Evolutionary conservation across 352 stramenopile species (phyloP).

Genomic region (Globisporangium spinosum): DNA sequence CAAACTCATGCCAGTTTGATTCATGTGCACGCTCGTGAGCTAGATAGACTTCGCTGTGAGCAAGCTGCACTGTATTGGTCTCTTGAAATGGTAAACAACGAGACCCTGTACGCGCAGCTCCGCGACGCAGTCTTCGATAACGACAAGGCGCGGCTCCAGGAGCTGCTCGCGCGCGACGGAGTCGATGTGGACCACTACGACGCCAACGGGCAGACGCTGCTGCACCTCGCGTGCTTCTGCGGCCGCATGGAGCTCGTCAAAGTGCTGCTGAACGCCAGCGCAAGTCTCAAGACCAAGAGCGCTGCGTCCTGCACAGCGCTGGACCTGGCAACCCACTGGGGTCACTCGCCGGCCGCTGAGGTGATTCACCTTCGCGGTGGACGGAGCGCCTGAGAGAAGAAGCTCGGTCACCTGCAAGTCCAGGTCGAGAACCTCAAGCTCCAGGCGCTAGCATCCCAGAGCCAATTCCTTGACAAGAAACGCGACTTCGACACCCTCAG

Average conservation of each 20-base stretch:
- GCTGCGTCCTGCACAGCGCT: constrained; percentile 61
- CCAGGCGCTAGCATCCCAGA: constrained; percentile 27
- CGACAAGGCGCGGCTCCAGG: constrained; percentile 37
- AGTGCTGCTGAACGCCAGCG: constrained; percentile 47
- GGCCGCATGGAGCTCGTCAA: constrained; percentile 63
- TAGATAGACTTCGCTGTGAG: neutral
- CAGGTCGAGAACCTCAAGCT: constrained; percentile 54
- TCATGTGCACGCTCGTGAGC: neutral
- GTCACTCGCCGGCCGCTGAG: constrained; percentile 63
- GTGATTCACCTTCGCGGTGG: constrained; percentile 62
- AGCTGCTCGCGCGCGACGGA: constrained; percentile 33
- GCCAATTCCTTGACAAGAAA: constrained; percentile 26
- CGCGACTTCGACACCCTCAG: constrained; percentile 21
- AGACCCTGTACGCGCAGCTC: constrained; percentile 60
- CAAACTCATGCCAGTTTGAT: neutral
- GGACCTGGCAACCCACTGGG: constrained; percentile 72
- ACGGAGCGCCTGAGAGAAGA: constrained; percentile 72
- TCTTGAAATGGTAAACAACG: constrained; percentile 13
- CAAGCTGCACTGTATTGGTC: neutral
- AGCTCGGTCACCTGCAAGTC: constrained; percentile 61
- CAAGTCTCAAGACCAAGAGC: constrained; percentile 73
- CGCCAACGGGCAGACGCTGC: constrained; percentile 61
- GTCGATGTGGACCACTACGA: constrained; percentile 74
- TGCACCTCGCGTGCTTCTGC: constrained; percentile 76
- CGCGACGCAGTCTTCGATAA: constrained; percentile 77